Percentiles rank a stretch among this genome's conserved stretches.
Evolutionary conservation across 2,329 filamentous ascomycete genomes (phyloP).

Genomic region (Westerdykella aurantiaca): DNA sequence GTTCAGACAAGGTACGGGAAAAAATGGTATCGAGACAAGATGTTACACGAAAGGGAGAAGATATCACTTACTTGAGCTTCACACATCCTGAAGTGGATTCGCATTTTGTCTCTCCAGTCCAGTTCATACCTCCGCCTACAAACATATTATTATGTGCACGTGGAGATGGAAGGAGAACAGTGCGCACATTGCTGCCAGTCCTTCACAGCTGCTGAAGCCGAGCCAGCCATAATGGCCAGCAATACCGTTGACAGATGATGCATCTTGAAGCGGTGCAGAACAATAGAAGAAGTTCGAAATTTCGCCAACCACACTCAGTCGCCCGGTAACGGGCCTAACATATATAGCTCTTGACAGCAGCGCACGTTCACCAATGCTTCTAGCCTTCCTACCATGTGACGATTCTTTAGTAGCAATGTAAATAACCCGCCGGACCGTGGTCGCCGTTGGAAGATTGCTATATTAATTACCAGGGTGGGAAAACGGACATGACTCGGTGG

Average conservation of each 20-base stretch:
- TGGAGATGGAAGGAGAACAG: not conserved
- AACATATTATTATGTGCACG: slow-evolving; percentile 1
- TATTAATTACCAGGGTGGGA: slow-evolving; percentile 13
- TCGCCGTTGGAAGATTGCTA: slow-evolving; percentile 21
- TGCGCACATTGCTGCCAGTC: slow-evolving; percentile 34
- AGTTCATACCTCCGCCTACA: slow-evolving; percentile 27
- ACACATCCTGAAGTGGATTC: slow-evolving; percentile 24
- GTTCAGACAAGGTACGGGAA: too few relatives aligned
- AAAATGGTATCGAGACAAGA: not conserved
- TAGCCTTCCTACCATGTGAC: slow-evolving; percentile 15
- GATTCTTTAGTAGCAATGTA: slow-evolving; percentile 12
- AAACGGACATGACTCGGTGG: slow-evolving; percentile 5
- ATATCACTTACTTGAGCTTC: slow-evolving; percentile 21
- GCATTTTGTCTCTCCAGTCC: slow-evolving; percentile 23
- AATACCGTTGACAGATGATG: slow-evolving; percentile 12
- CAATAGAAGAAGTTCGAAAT: not conserved
- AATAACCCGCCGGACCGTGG: slow-evolving; percentile 26
- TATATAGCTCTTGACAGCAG: slow-evolving; percentile 3
- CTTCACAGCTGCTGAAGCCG: slow-evolving; percentile 19
- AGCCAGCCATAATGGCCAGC: slow-evolving; percentile 19
- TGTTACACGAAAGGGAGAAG: not conserved
- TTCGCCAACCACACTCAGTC: not conserved
- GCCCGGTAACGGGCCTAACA: not conserved
- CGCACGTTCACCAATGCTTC: slow-evolving; percentile 5
- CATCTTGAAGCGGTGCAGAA: slow-evolving; percentile 14